These are phyloP conservation scores for Phragmites australis DNA, from an alignment of 176 grass and related monocot species.

Conservation along the genomic window DNA sequence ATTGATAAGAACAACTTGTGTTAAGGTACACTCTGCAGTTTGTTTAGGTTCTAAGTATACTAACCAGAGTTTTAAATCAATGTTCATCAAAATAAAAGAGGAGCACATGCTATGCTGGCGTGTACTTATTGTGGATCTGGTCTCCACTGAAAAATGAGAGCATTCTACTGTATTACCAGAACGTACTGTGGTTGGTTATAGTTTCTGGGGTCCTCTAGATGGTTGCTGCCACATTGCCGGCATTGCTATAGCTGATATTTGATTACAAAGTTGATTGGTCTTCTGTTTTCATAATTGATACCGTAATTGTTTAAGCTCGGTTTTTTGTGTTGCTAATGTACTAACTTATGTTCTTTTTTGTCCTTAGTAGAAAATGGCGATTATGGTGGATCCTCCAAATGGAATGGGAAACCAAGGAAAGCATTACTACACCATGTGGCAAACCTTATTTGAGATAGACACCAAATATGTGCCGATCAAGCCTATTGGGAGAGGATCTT, in stretches of 20 bases:
- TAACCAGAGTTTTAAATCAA: background rate
- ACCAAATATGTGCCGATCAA: conserved; percentile 61
- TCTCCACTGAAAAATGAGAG: background rate
- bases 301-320: background rate
- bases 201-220: background rate
- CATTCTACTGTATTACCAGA: background rate
- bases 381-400: conserved; percentile 65
- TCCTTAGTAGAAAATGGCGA: conserved; percentile 49
- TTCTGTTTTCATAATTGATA: background rate
- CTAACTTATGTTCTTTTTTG: background rate
- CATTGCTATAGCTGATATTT: background rate
- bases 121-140: background rate
- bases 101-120: background rate
- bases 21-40: background rate
- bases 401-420: conserved; percentile 48
- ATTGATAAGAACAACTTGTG: background rate
- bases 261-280: background rate
- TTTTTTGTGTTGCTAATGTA: background rate
- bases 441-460: conserved; percentile 62
- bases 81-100: background rate
- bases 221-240: background rate
- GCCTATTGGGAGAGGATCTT: conserved; percentile 49
- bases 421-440: conserved; percentile 59
- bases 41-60: conserved; percentile 13
- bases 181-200: background rate